These are phyloP conservation scores for Penicillium soppii DNA, from an alignment of 495 filamentous ascomycete genomes.

Conservation along the genomic window DNA sequence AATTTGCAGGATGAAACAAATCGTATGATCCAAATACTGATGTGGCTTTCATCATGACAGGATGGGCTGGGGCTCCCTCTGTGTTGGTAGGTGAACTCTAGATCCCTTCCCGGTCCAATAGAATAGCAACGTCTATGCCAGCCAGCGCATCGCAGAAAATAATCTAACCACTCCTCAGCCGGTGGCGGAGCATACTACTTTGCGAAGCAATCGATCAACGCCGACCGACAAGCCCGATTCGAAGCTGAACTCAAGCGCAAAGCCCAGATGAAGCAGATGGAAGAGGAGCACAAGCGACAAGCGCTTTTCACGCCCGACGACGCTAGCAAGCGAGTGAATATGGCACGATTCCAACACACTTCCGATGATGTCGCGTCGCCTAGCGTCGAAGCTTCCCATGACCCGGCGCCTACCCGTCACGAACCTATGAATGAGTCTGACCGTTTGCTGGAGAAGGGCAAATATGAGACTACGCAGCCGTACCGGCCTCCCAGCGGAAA, in stretches of 20 bases:
- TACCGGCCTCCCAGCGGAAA: constrained; percentile 78
- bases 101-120: background rate
- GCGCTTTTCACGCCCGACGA: constrained; percentile 16
- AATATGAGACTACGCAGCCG: constrained; percentile 79
- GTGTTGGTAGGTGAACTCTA: constrained; percentile 56
- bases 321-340: constrained; percentile 36
- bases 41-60: constrained; percentile 39
- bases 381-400: constrained; percentile 73
- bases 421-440: constrained; percentile 71
- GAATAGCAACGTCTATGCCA: background rate
- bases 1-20: background rate
- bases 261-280: constrained; percentile 58
- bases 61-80: constrained; percentile 85
- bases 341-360: constrained; percentile 34
- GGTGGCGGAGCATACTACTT: constrained; percentile 95
- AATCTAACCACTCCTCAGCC: constrained; percentile 42
- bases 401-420: constrained; percentile 86
- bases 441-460: constrained; percentile 74
- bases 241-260: constrained; percentile 65
- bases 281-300: constrained; percentile 49
- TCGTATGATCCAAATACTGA: constrained; percentile 21
- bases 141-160: too few species aligned
- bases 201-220: constrained; percentile 91
- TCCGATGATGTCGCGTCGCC: constrained; percentile 66
- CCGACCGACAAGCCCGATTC: constrained; percentile 71